A percentile compares a stretch with the other conserved stretches of the same genome.
Evolutionary conservation across 176 grass and related monocot species (phyloP).

Genomic region (Coix lacrymajobi): DNA sequence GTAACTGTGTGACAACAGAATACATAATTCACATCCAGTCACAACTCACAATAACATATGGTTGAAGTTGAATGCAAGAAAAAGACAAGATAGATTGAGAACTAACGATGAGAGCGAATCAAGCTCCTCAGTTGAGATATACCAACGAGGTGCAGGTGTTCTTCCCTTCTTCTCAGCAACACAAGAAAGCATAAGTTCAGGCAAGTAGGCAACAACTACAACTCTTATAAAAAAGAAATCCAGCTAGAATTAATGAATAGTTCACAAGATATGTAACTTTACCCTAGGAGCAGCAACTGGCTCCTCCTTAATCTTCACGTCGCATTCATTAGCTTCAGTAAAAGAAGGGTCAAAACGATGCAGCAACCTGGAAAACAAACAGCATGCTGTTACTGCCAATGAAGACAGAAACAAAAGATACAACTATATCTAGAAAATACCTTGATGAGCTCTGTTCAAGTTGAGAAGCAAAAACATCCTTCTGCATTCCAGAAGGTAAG

Average conservation of each 20-base stretch:
- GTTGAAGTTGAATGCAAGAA: neutral
- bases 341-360: constrained; percentile 37
- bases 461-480: constrained; percentile 19
- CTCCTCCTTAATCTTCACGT: constrained; percentile 62
- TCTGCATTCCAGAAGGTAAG: constrained; percentile 57
- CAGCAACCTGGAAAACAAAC: constrained; percentile 31
- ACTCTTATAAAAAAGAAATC: neutral
- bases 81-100: constrained; percentile 6
- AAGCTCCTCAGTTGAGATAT: constrained; percentile 68
- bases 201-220: neutral
- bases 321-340: constrained; percentile 26
- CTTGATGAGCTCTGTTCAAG: constrained; percentile 35
- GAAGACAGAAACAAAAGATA: constrained; percentile 18
- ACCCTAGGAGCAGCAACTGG: constrained; percentile 78
- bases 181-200: constrained; percentile 27
- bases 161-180: constrained; percentile 66
- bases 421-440: constrained; percentile 23
- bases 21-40: neutral
- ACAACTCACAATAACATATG: neutral
- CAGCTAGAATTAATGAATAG: constrained; percentile 4
- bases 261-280: constrained; percentile 16
- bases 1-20: constrained; percentile 46
- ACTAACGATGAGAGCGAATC: constrained; percentile 83
- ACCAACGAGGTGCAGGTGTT: constrained; percentile 72
- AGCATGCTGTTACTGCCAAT: constrained; percentile 15